These are phyloP conservation scores for Annulohypoxylon stygium DNA, from an alignment of 495 filamentous ascomycete species.

Conservation along the genomic window DNA sequence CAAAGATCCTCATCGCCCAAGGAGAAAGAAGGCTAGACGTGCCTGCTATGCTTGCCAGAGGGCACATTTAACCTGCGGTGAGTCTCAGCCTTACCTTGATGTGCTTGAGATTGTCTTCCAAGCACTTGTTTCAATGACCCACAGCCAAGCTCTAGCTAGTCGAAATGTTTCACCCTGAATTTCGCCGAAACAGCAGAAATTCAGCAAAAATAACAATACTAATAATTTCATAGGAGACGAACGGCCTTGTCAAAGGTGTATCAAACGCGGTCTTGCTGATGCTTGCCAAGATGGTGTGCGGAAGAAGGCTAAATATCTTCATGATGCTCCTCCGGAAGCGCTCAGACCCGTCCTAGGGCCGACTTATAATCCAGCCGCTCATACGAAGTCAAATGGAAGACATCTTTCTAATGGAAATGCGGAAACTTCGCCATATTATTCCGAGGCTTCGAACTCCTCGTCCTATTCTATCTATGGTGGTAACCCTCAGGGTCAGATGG, in stretches of 20 bases:
- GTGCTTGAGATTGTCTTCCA: conserved; percentile 38
- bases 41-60: conserved; percentile 97
- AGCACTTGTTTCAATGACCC: conserved; percentile 40
- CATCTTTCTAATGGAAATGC: conserved; percentile 47
- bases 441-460: conserved; percentile 45
- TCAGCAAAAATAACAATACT: conserved; percentile 29
- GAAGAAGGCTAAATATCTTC: conserved; percentile 99
- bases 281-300: conserved; percentile 94
- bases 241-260: conserved; percentile 91
- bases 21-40: conserved; percentile 94
- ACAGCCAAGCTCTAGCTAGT: conserved; percentile 28
- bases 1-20: conserved; percentile 87
- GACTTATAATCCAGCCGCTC: conserved; percentile 63
- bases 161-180: conserved; percentile 22
- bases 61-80: conserved; percentile 98
- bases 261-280: conserved; percentile 91
- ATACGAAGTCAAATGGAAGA: conserved; percentile 51
- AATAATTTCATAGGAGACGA: conserved; percentile 68
- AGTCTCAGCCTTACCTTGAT: conserved; percentile 59
- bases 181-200: conserved; percentile 29
- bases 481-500: conserved; percentile 48
- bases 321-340: conserved; percentile 88
- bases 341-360: conserved; percentile 68
- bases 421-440: conserved; percentile 50
- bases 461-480: conserved; percentile 55